Base-by-base conservation (phyloP, 2,329 filamentous ascomycete genomes). In the Talaromyces atroroseus region DNA sequence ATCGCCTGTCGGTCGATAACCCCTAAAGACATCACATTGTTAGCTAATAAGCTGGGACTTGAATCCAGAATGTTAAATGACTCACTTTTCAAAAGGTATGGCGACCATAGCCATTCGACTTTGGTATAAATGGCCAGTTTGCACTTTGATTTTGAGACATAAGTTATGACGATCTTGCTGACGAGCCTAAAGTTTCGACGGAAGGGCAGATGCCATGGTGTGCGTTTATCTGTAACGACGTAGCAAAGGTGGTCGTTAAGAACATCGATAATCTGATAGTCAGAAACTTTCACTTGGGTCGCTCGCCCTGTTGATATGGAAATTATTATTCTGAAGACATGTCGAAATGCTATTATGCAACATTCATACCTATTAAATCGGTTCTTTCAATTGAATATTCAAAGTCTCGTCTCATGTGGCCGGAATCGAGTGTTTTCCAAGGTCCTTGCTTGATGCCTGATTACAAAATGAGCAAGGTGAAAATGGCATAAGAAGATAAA, bases 111-210 rank as follows among this genome's bases (percentile, higher is more conserved):
- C 94, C 94, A 97, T 63, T 90, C 88, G n/a, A 96, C 84, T 65
- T 87, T 88, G 53, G 86, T 89, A 73, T 90, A 95, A 45, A 97
- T 83, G 24, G 91, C 88, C 55, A 99, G 82, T 74, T 94, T 96
- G 72, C 90, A 95, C 70, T 88, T 91, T 12, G 89, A 91, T 74
- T 97, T 97, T 52, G 90, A 86, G 59, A 92, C 82, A 67, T 97
- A 90, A 2, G 94, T 96, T 60, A 99, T 94, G 61, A 96, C 90
- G 60, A 96, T 85, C 73, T 96, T 96, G 62, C 85, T 92, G 57
- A 95, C 83, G 21, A 96, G 78, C 64, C 87, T 86, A 74, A 97
- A 95, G 52, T 84, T 82, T 49, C 84, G 80, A 53, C 87, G 84
- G 68, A 91, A 86, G 12, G 94, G 94, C 38, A 97, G 79, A 75